Conservation (phyloP, 2,329 filamentous ascomycete species). For the Rutstroemia sp. region DNA sequence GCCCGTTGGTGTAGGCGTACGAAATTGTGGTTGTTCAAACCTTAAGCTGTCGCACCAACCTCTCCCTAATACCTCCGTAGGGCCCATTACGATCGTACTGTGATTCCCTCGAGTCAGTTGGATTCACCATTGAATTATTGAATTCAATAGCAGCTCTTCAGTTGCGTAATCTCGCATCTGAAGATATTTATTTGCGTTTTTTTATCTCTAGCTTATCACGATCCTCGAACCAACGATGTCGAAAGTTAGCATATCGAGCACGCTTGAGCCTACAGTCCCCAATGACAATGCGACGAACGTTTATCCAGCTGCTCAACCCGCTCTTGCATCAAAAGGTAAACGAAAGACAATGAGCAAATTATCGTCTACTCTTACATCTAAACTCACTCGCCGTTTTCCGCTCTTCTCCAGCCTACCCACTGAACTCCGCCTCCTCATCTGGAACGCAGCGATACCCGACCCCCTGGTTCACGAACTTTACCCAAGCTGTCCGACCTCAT, state of each 20-base stretch:
- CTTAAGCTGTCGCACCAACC: too few species aligned
- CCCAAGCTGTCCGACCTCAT: constrained; percentile 15
- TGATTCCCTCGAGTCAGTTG: too few species aligned
- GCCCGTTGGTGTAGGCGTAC: too few species aligned
- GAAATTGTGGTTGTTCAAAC: too few species aligned
- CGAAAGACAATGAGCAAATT: background rate
- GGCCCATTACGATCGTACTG: too few species aligned
- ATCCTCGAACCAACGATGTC: background rate
- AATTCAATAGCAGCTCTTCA: too few species aligned
- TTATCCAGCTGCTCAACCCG: background rate
- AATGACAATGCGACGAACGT: background rate
- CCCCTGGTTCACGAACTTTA: constrained; percentile 27
- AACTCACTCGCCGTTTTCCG: background rate
- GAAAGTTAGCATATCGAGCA: background rate
- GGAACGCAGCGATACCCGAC: constrained; percentile 18
- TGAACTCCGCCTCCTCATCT: constrained; percentile 25
- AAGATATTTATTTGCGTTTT: too few species aligned
- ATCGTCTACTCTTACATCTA: constrained; percentile 8
- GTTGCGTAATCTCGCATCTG: too few species aligned
- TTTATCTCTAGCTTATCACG: too few species aligned
- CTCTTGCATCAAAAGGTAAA: background rate
- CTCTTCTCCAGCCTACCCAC: constrained; percentile 20
- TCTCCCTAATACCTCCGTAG: too few species aligned
- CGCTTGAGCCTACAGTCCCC: constrained; percentile 30
- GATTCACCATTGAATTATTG: too few species aligned